Evolutionary conservation across 2,329 filamentous ascomycete genomes (phyloP), one percentile per base, ranked within the genome.

Genomic region (Pseudocercospora eumusae): DNA sequence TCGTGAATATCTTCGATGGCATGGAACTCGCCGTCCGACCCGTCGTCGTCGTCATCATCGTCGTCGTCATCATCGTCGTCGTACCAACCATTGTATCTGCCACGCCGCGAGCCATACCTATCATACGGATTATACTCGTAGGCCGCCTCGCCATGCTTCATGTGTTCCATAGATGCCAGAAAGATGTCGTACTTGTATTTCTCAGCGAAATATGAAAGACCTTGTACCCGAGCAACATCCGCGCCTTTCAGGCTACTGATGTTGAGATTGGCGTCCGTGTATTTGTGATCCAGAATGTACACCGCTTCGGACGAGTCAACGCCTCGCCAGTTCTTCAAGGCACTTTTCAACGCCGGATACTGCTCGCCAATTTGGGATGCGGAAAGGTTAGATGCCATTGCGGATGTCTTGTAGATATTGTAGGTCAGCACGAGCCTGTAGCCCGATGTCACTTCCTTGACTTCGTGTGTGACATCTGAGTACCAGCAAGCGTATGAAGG

Each of bases 381-480:
- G 21, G 56, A 44, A 33, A 47, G 23, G 36, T 28, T 4, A 86
- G 76, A 66, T 85, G 45, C 23, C 13, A 20, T 18, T 7, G 20
- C 49, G 8, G 20, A 23, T 25, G 49, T 31, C 49, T 27, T 27
- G 49, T 27, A 27, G 49, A 53, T 31, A 18, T 53, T 84, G 71
- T 84, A 86, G 0, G 79, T 82, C 10, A 86, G 65, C 9, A 83
- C 81, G 59, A 81, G 76, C 2, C 82, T 80, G 66, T 81, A 78
- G 2, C 83, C 83, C 0, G 76, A 77, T 0, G 65, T 75, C 2
- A 85, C 75, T 1, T 78, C 77, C 15, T 78, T 72, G n/a, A 84
- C 75, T 68, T 85, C 78, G 65, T 85, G 81, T 1, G 73, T 75
- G 0, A 85, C 81, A 59, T 85, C 82, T 0, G 81, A 79, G 68